Base-by-base conservation (phyloP, 768 basidiomycete genomes). In the Symmetrospora coprosmae region DNA sequence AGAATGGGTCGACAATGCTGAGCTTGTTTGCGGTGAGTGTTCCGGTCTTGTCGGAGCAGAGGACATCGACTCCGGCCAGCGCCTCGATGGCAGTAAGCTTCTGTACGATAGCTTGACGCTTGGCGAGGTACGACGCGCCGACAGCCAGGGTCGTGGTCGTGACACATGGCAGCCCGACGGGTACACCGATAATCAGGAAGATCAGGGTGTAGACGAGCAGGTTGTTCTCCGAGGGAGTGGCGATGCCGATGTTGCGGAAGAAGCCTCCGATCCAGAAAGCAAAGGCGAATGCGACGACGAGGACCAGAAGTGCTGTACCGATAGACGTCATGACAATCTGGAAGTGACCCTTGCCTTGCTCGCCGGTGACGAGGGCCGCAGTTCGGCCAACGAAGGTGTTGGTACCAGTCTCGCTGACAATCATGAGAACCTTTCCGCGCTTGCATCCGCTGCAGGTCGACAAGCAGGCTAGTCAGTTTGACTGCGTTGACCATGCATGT, bases 21-120 rank as follows among this genome's bases (percentile, higher is more conserved):
- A 78, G 71, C 69, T 77, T 77, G 69, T 78, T 78, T 5, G 77
- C 76, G 1, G 77, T 78, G 33, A 78, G 66, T 0, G 77, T 78
- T 31, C 77, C 75, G 16, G 75, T 76, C 71, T 76, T 75, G 61
- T 76, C 75, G 21, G 71, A 69, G 66, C 74, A 75, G 47, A 50
- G 45, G 41, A 78, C 74, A 52, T 77, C 75, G 38, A 78, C 77
- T 47, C 77, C 77, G 17, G 77, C 77, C n/a, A 78, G 72, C 16
- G 74, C 74, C 63, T 78, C 77, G 65, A 78, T 78, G 34, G 77
- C 76, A 1, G 77, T 77, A 21, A 78, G 68, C 65, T 76, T 77
- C 66, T 77, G 76, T 2, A 78, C 77, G 65, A 78, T 78, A 13
- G 75, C 75, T 61, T 77, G 72, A 19, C 73, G 68, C 31, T 72